Percentiles rank a stretch among this genome's conserved stretches.
Evolutionary conservation across 192 early-diverging fungal genomes (phyloP).

Genomic region (Dispira parvispora): DNA sequence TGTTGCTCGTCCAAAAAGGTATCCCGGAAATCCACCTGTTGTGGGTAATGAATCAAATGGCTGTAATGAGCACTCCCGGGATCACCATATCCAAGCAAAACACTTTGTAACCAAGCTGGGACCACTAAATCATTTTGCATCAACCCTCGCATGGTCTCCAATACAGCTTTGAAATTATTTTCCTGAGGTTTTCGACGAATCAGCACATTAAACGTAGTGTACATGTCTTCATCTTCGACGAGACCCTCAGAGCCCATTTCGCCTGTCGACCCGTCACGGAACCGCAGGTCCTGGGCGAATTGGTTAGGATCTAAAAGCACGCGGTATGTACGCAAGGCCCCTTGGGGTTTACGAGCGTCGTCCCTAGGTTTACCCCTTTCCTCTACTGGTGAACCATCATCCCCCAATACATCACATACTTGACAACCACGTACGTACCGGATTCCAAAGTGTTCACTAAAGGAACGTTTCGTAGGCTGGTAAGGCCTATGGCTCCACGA

Average conservation of each 20-base stretch:
- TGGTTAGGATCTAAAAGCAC: conserved; percentile 79
- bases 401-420: conserved; percentile 58
- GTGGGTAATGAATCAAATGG: conserved; percentile 30
- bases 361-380: conserved; percentile 24
- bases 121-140: conserved; percentile 69
- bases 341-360: conserved; percentile 13
- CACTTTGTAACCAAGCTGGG: conserved; percentile 81
- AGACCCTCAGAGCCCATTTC: conserved; percentile 12
- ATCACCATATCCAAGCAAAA: conserved; percentile 93
- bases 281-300: conserved; percentile 27
- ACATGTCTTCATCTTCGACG: conserved; percentile 38
- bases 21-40: conserved; percentile 64
- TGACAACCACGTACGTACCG: conserved; percentile 75
- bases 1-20: conserved; percentile 79
- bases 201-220: conserved; percentile 76
- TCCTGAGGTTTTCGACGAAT: conserved; percentile 74
- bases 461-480: conserved; percentile 20
- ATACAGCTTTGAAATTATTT: conserved; percentile 85
- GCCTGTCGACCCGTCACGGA: not conserved
- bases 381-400: conserved; percentile 41
- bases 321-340: conserved; percentile 40
- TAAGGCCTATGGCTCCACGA: conserved; percentile 24
- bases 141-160: conserved; percentile 80
- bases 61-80: conserved; percentile 57
- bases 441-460: conserved; percentile 54